Base-by-base conservation (phyloP, 148 eudicot genomes). In the Hydrangea macrophylla region DNA sequence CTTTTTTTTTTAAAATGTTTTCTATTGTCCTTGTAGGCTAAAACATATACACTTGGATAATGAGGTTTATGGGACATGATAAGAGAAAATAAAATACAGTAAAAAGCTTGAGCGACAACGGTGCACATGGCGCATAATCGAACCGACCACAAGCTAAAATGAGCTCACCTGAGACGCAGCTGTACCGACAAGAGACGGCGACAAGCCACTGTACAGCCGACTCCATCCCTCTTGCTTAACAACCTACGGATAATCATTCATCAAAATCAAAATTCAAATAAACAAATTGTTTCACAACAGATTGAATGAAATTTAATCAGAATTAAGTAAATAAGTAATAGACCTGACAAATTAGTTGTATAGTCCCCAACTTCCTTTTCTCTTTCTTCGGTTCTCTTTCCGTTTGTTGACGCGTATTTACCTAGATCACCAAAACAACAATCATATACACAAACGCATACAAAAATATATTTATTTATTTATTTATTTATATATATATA, bases 331-430 rank as follows among this genome's bases (percentile, higher is more conserved):
- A 54, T 36, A 36, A 40, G 7, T 0, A 39, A n/a, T 53, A 2
- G 23, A 93, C 98, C 96, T 88, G 89, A 75, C 73, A 88, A 79
- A 94, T 75, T 69, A 67, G 92, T 26, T 85, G 82, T 15, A 94
- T 45, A 68, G 93, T 80, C 53, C 97, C 92, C 26, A 65, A 58
- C 55, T 83, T 81, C 64, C 31, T 77, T 75, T 76, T 84, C 83
- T 78, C 84, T 60, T 82, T 83, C 73, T 85, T 79, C 68, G 81
- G 75, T 72, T 88, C 90, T 61, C 96, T 87, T 25, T 90, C 98
- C 56, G 98, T 90, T 76, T 90, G 98, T 75, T 94, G 97, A 74
- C 98, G 81, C 18, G 98, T 84, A 70, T 90, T 94, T 12, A 94
- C 97, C 98, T 94, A 77, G 61, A 67, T 68, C 76, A 65, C 12